Percentiles rank a stretch among this genome's conserved stretches.
phyloP scores from a whole-genome alignment of 139 green algal species.

The Nannochloris sp. region DNA sequence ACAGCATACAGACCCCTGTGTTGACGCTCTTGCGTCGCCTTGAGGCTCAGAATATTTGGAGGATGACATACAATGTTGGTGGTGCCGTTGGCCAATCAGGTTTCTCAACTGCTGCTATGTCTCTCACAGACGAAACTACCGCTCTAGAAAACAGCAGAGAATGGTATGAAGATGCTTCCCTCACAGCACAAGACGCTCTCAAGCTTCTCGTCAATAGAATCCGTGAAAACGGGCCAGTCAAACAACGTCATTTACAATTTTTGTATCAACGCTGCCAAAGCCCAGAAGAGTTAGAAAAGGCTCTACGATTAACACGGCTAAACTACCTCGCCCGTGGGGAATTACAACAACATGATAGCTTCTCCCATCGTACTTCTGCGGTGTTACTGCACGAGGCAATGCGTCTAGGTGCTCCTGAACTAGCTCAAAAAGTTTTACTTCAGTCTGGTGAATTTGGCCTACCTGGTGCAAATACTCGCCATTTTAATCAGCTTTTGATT shows the following conservation, averaged over 20 bases:
- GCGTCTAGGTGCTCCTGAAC: constrained; percentile 23
- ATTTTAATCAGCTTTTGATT: constrained; percentile 30
- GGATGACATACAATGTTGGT: constrained; percentile 14
- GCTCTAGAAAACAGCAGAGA: not conserved
- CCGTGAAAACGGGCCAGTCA: constrained; percentile 20
- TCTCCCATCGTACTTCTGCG: constrained; percentile 22
- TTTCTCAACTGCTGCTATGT: not conserved
- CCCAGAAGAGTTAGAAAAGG: constrained; percentile 30
- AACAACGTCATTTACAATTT: constrained; percentile 34
- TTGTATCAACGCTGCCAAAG: constrained; percentile 31
- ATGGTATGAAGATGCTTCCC: constrained; percentile 16
- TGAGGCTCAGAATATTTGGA: constrained; percentile 31
- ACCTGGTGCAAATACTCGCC: constrained; percentile 4
- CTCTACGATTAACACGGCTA: constrained; percentile 27
- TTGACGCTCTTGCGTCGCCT: constrained; percentile 18
- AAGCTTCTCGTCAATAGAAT: constrained; percentile 32
- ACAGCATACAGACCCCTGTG: constrained; percentile 6
- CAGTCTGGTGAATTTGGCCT: constrained; percentile 28
- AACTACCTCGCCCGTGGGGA: constrained; percentile 34
- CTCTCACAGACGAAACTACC: not conserved
- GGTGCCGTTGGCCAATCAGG: not conserved
- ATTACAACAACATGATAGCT: constrained; percentile 33
- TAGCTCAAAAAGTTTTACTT: constrained; percentile 19
- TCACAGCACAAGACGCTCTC: constrained; percentile 25
- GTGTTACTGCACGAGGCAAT: constrained; percentile 29